phyloP scores from a whole-genome alignment of 2,329 filamentous ascomycete genomes.

The Rhynchosporium secalis region DNA sequence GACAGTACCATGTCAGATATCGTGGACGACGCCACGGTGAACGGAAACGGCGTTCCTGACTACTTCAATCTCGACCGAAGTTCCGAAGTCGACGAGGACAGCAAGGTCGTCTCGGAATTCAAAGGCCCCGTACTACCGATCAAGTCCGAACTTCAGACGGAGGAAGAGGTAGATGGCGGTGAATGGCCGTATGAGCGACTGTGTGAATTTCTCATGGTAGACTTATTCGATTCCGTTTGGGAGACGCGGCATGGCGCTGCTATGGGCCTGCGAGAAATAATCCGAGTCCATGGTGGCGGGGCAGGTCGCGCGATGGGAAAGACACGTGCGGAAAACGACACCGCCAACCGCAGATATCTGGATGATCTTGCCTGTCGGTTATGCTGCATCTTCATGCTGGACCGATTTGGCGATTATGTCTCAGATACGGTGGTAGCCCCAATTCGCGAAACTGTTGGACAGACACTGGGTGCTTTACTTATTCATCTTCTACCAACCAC shows the following conservation, averaged over 20 bases:
- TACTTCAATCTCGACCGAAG: slow-evolving; percentile 89
- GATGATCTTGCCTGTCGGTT: slow-evolving; percentile 94
- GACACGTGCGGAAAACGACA: slow-evolving; percentile 71
- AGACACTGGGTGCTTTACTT: slow-evolving; percentile 85
- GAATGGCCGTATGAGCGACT: slow-evolving; percentile 95
- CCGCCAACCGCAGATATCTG: slow-evolving; percentile 80
- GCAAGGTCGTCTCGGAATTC: slow-evolving; percentile 92
- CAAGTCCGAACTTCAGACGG: slow-evolving; percentile 81
- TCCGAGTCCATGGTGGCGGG: slow-evolving; percentile 86
- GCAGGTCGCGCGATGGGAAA: slow-evolving; percentile 77
- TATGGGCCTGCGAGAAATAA: slow-evolving; percentile 88
- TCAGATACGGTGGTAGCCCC: slow-evolving; percentile 96
- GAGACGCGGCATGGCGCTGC: slow-evolving; percentile 95
- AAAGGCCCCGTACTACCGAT: slow-evolving; percentile 80
- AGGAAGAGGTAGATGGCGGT: slow-evolving; percentile 72
- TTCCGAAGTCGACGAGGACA: slow-evolving; percentile 78
- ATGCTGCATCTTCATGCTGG: slow-evolving; percentile 94
- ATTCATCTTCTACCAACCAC: slow-evolving; percentile 78
- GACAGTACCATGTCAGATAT: slow-evolving; percentile 52
- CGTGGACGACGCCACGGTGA: slow-evolving; percentile 62
- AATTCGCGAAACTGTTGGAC: slow-evolving; percentile 91
- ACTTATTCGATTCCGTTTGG: slow-evolving; percentile 92
- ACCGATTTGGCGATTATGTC: slow-evolving; percentile 96
- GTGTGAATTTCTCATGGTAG: slow-evolving; percentile 89
- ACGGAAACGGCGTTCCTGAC: slow-evolving; percentile 64